Evolutionary conservation across 495 filamentous ascomycete species (phyloP).

Genomic region (Staphylotrichum longicolle): DNA sequence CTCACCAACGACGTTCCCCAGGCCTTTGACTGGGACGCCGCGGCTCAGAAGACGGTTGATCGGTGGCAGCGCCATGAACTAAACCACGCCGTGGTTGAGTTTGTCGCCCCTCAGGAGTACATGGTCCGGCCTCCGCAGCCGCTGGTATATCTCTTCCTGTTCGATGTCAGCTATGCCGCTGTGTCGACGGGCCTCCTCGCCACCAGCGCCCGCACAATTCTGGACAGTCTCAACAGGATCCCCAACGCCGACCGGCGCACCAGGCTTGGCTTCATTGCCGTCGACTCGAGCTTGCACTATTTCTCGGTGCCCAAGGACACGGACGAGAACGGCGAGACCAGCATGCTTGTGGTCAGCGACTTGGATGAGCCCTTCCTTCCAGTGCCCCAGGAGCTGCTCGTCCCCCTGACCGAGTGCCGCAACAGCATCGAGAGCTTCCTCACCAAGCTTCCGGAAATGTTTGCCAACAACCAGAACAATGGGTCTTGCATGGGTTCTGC

Average conservation of each 20-base stretch:
- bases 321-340: slow-evolving; percentile 74
- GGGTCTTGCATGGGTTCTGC: slow-evolving; percentile 91
- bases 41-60: slow-evolving; percentile 83
- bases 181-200: slow-evolving; percentile 92
- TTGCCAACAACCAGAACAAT: slow-evolving; percentile 84
- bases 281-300: slow-evolving; percentile 93
- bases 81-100: slow-evolving; percentile 93
- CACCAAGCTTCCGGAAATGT: slow-evolving; percentile 90
- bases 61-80: slow-evolving; percentile 86
- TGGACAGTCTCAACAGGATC: slow-evolving; percentile 94
- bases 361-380: slow-evolving; percentile 96
- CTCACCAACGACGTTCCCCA: slow-evolving; percentile 97
- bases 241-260: slow-evolving; percentile 94
- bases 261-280: slow-evolving; percentile 89
- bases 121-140: slow-evolving; percentile 98
- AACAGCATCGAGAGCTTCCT: slow-evolving; percentile 89
- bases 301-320: slow-evolving; percentile 89
- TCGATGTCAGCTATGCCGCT: slow-evolving; percentile 92
- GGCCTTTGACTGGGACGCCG: slow-evolving; percentile 96
- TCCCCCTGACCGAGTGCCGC: slow-evolving; percentile 84
- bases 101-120: slow-evolving; percentile 97
- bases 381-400: slow-evolving; percentile 87
- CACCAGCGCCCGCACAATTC: slow-evolving; percentile 87
- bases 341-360: slow-evolving; percentile 93
- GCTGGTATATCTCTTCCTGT: slow-evolving; percentile 94